These are phyloP conservation scores for Cercospora sp. DNA, from an alignment of 2,329 filamentous ascomycete species.

Conservation along the genomic window DNA sequence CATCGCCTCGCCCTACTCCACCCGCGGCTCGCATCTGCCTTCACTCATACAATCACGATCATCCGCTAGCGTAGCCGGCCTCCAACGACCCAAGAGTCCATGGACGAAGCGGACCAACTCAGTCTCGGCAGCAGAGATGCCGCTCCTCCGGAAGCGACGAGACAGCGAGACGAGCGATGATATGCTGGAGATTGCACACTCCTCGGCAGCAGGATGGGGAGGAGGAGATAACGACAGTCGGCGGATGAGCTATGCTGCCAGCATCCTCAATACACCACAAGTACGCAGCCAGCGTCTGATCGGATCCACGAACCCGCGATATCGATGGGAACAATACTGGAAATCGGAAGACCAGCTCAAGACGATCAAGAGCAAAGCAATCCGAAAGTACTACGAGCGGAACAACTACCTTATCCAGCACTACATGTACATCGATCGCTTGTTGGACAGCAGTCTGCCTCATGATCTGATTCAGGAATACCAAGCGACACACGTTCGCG, in stretches of 20 bases:
- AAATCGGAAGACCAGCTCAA: constrained; percentile 74
- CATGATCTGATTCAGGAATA: constrained; percentile 92
- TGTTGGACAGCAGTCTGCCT: constrained; percentile 89
- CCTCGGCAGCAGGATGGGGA: constrained; percentile 31
- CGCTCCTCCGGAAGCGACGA: constrained; percentile 19
- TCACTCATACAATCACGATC: constrained; percentile 32
- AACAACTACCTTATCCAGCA: constrained; percentile 87
- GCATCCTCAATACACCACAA: constrained; percentile 57
- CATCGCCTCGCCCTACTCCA: constrained; percentile 39
- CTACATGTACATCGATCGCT: constrained; percentile 87
- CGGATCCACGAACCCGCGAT: constrained; percentile 81
- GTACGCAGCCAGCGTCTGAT: constrained; percentile 84
- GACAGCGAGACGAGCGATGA: constrained; percentile 25
- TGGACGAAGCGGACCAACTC: constrained; percentile 24
- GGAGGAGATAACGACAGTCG: constrained; percentile 40
- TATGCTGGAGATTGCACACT: constrained; percentile 6
- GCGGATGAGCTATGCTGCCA: constrained; percentile 45
- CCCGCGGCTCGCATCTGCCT: constrained; percentile 49
- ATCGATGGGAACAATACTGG: constrained; percentile 84
- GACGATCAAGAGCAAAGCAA: constrained; percentile 67
- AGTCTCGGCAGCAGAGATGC: constrained; percentile 27
- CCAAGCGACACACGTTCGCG: constrained; percentile 47
- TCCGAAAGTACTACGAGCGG: constrained; percentile 83
- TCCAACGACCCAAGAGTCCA: constrained; percentile 14
- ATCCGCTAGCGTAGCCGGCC: constrained; percentile 25